A percentile compares a stretch with the other conserved stretches of the same genome.
phyloP scores from a whole-genome alignment of 2,329 filamentous ascomycete species.

The Xylariaceae sp. region DNA sequence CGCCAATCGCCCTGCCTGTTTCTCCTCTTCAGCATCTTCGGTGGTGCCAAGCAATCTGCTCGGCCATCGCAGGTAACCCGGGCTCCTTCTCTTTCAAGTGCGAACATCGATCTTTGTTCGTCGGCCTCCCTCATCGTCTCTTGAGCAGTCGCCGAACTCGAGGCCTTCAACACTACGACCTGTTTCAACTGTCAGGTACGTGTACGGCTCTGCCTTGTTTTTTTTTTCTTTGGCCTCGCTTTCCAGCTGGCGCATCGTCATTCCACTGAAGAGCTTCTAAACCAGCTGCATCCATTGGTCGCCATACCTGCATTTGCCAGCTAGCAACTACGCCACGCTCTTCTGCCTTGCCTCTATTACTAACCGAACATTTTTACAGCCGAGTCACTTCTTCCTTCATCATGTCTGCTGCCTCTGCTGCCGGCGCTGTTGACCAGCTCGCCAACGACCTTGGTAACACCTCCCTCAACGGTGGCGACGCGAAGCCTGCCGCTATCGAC shows the following conservation, averaged over 20 bases:
- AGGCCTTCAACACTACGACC: slow-evolving; percentile 4
- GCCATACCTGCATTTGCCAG: not conserved
- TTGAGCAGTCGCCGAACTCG: slow-evolving; percentile 11
- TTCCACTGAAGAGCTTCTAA: too few relatives aligned
- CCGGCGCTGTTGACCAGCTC: slow-evolving; percentile 69
- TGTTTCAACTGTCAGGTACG: slow-evolving; percentile 10
- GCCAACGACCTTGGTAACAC: slow-evolving; percentile 68
- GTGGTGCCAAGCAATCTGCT: too few relatives aligned
- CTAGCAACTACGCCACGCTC: not conserved
- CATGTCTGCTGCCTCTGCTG: slow-evolving; percentile 54
- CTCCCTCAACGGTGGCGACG: slow-evolving; percentile 61
- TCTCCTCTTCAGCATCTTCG: too few relatives aligned
- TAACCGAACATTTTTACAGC: slow-evolving; percentile 10
- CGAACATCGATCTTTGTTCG: slow-evolving; percentile 15
- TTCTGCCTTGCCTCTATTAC: slow-evolving; percentile 1
- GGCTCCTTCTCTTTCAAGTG: slow-evolving; percentile 14
- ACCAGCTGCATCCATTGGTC: not conserved
- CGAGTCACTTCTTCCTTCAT: slow-evolving; percentile 15
- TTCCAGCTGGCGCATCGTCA: too few relatives aligned
- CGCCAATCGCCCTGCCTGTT: too few relatives aligned
- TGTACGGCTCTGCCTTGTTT: slow-evolving; percentile 3
- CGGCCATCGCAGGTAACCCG: too few relatives aligned
- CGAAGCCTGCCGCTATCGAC: slow-evolving; percentile 62
- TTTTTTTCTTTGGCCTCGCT: not conserved
- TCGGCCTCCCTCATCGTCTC: slow-evolving; percentile 9